Evolutionary conservation across 371 early-diverging fungal species (phyloP).

Genomic region (Syncephalastrum monosporum): DNA sequence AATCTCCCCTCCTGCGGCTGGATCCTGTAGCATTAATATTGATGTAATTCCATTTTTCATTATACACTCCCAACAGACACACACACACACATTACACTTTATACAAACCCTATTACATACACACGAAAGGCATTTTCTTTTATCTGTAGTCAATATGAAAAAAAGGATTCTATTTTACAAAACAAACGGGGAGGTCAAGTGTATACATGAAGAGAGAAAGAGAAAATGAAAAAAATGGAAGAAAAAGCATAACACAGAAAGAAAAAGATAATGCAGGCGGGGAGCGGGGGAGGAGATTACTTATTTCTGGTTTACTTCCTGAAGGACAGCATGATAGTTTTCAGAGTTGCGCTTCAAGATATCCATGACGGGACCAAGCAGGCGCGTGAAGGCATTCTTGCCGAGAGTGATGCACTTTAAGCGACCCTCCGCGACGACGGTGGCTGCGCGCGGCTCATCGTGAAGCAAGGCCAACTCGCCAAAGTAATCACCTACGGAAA

Average conservation of each 20-base stretch:
- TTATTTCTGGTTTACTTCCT: constrained; percentile 8
- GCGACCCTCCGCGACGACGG: constrained; percentile 84
- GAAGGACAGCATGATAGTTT: constrained; percentile 65
- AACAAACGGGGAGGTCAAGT: too few species aligned
- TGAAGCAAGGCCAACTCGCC: constrained; percentile 88
- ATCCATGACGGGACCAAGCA: constrained; percentile 92
- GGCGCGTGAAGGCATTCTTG: constrained; percentile 89
- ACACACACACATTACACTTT: background rate
- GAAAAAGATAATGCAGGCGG: background rate
- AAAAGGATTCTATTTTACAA: too few species aligned
- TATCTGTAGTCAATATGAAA: too few species aligned
- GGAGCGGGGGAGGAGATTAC: background rate
- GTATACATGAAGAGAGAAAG: too few species aligned
- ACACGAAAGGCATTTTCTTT: too few species aligned
- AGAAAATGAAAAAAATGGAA: too few species aligned
- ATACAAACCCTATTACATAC: too few species aligned
- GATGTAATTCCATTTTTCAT: constrained; percentile 1
- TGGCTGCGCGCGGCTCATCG: constrained; percentile 90
- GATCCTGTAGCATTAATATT: constrained; percentile 6
- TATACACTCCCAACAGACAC: background rate
- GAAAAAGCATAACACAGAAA: background rate
- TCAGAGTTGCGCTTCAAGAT: constrained; percentile 88
- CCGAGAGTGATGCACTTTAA: constrained; percentile 91
- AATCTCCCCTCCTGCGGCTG: constrained; percentile 1
- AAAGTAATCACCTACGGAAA: constrained; percentile 5